A percentile compares a stretch with the other conserved stretches of the same genome.
These are phyloP conservation scores for Xylogone sp. DNA, from an alignment of 2,329 filamentous ascomycete species.

Conservation along the genomic window DNA sequence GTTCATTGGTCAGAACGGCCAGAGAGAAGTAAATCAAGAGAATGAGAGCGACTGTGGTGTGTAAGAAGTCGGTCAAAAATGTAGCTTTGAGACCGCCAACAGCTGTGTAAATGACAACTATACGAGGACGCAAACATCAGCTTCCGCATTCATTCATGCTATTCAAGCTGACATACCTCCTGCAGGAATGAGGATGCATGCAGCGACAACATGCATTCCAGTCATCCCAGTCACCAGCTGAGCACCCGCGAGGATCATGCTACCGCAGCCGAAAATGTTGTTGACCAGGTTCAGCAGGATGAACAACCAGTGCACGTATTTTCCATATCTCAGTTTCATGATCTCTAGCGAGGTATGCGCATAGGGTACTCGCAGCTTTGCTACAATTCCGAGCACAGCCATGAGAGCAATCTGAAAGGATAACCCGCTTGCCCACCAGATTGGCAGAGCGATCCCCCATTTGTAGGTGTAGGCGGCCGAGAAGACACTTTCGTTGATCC, in stretches of 20 bases:
- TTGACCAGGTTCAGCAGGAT: conserved; percentile 37
- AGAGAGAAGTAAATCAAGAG: conserved; percentile 46
- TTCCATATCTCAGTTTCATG: conserved; percentile 43
- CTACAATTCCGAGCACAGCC: conserved; percentile 42
- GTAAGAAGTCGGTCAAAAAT: conserved; percentile 21
- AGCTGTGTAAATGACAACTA: conserved; percentile 21
- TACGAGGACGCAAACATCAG: not conserved
- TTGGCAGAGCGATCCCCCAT: conserved; percentile 20
- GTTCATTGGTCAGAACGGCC: conserved; percentile 36
- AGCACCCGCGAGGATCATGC: conserved; percentile 42
- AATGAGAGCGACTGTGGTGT: conserved; percentile 43
- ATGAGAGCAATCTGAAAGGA: conserved; percentile 45
- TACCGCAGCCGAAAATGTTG: conserved; percentile 40
- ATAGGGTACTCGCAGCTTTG: conserved; percentile 45
- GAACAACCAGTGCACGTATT: conserved; percentile 35
- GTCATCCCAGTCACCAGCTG: conserved; percentile 27
- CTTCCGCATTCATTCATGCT: not conserved
- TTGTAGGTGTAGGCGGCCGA: conserved; percentile 31
- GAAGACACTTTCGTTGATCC: conserved; percentile 40
- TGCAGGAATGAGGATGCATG: conserved; percentile 14
- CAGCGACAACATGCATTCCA: conserved; percentile 17
- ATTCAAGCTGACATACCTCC: conserved; percentile 17
- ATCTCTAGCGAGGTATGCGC: conserved; percentile 49
- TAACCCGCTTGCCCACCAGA: conserved; percentile 30
- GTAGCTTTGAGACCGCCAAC: conserved; percentile 17